Conservation (phyloP, 768 basidiomycete genomes). For the Mycena maculata region DNA sequence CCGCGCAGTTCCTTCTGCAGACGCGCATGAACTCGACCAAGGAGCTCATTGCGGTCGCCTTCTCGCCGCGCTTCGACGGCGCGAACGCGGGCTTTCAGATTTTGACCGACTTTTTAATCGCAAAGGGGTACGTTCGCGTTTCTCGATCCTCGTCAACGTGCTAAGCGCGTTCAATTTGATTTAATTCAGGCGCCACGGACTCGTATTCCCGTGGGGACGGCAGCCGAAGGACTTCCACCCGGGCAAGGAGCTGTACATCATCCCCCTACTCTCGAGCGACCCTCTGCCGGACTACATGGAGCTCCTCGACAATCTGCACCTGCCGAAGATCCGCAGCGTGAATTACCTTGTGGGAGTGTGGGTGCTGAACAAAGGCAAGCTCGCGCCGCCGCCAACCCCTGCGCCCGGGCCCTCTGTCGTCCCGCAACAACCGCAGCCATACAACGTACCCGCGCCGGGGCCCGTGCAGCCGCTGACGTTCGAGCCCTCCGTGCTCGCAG, state of each 20-base stretch:
- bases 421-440: too few relatives aligned
- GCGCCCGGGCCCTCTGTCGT: constrained; percentile 29
- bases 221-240: constrained; percentile 78
- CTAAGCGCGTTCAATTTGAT: constrained; percentile 18
- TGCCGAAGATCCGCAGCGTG: constrained; percentile 71
- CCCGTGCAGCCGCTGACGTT: constrained; percentile 47
- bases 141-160: constrained; percentile 21
- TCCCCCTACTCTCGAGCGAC: constrained; percentile 75
- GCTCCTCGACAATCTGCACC: constrained; percentile 77
- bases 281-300: constrained; percentile 88
- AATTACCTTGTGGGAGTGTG: constrained; percentile 86
- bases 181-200: constrained; percentile 77
- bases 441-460: constrained; percentile 34
- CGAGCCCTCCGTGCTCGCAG: constrained; percentile 66
- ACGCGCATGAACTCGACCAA: constrained; percentile 81
- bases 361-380: constrained; percentile 86
- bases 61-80: constrained; percentile 63
- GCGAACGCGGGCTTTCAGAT: constrained; percentile 67
- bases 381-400: constrained; percentile 55
- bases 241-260: constrained; percentile 88
- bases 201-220: constrained; percentile 88
- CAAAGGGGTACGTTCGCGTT: constrained; percentile 72
- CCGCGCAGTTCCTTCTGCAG: constrained; percentile 81
- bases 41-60: constrained; percentile 83
- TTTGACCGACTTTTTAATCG: constrained; percentile 73